Percentiles rank a stretch among this genome's conserved stretches.
These are phyloP conservation scores for Blastobotrys elegans DNA, from an alignment of 1,139 yeast genomes.

Conservation along the genomic window DNA sequence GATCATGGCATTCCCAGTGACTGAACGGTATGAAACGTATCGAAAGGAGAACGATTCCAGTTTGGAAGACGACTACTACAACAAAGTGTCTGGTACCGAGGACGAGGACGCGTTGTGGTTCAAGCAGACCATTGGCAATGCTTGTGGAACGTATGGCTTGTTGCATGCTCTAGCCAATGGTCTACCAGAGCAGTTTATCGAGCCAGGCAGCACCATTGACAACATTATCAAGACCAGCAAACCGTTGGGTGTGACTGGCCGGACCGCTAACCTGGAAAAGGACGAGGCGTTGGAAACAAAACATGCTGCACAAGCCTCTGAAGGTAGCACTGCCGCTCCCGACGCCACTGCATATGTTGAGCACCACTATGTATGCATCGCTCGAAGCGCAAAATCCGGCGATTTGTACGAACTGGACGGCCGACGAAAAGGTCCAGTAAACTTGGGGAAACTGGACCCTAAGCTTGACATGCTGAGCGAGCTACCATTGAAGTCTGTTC, in stretches of 20 bases:
- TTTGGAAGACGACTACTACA: conserved; percentile 24
- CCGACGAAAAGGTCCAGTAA: conserved; percentile 71
- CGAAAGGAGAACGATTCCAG: conserved; percentile 37
- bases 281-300: conserved; percentile 44
- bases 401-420: conserved; percentile 81
- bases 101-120: conserved; percentile 51
- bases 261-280: conserved; percentile 45
- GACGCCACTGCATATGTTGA: conserved; percentile 57
- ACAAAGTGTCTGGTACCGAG: conserved; percentile 27
- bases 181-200: conserved; percentile 37
- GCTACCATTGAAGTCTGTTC: conserved; percentile 50
- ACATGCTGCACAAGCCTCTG: conserved; percentile 56
- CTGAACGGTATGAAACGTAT: conserved; percentile 53
- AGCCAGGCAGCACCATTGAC: conserved; percentile 31
- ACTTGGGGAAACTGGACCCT: conserved; percentile 45
- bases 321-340: conserved; percentile 83
- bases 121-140: conserved; percentile 79
- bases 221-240: conserved; percentile 29
- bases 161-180: conserved; percentile 71
- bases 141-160: conserved; percentile 90
- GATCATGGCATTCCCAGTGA: conserved; percentile 75
- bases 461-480: conserved; percentile 53
- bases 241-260: conserved; percentile 35
- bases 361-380: conserved; percentile 74
- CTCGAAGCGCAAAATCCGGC: conserved; percentile 44